Percentiles rank a stretch among this genome's conserved stretches.
Evolutionary conservation across 345 rosid species (phyloP).

Genomic region (Moringa oleifera): DNA sequence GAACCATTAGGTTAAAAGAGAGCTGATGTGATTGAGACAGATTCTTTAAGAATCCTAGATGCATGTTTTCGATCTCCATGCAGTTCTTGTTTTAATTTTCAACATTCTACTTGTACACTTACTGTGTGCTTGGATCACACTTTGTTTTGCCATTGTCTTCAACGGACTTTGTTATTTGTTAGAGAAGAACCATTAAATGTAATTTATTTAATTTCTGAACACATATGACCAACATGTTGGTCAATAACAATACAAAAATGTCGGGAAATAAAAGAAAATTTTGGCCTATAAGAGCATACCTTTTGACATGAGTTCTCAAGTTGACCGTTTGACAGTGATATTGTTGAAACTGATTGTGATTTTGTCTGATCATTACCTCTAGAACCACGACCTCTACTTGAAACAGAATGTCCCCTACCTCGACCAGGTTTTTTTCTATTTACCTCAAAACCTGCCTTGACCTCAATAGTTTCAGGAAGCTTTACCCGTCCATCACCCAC

Average conservation of each 20-base stretch:
- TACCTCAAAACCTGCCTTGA: conserved; percentile 48
- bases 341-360: conserved; percentile 47
- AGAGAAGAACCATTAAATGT: neutral
- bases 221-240: neutral
- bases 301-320: conserved; percentile 55
- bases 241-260: neutral
- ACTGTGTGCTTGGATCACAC: neutral
- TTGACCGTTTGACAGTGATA: conserved; percentile 53
- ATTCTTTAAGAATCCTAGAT: neutral
- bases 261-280: neutral
- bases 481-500: conserved; percentile 62
- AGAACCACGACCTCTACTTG: conserved; percentile 89
- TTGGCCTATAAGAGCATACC: conserved; percentile 36
- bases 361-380: conserved; percentile 56
- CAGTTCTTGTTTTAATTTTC: neutral
- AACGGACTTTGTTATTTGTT: neutral
- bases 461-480: conserved; percentile 43
- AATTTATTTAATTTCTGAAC: neutral
- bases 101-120: neutral
- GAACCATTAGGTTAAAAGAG: too few species aligned
- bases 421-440: conserved; percentile 78
- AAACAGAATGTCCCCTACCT: conserved; percentile 61
- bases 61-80: neutral
- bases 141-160: neutral
- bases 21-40: neutral